Base-by-base conservation (phyloP, 805 yeast genomes). In the Barnettozyma pratensis region DNA sequence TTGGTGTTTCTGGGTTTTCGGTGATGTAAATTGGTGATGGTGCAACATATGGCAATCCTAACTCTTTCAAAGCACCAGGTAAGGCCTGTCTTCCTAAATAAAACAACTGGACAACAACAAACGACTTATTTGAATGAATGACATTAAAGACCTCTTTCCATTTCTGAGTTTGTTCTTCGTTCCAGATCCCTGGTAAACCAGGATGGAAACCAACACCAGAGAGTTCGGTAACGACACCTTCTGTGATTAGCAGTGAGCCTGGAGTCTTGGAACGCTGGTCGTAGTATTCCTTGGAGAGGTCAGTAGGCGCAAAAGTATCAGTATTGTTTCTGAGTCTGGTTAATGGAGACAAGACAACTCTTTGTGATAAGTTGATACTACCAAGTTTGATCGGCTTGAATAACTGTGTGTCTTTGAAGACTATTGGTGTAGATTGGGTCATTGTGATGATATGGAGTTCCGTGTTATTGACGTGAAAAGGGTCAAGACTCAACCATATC, bases 181-280 rank as follows among this genome's bases (percentile, higher is more conserved):
- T 71, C 64, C 70, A 71, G 44, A 79, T 68, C 54, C 80, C 79
- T 27, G 84, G 82, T 1, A 63, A 72, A 41, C 66, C 55, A 8
- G 39, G 44, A 37, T 56, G 60, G 49, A 65, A 69, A 10, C 74
- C 65, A 40, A 78, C 74, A 37, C 67, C 63, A 45, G 58, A 61
- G 0, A 64, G 57, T 7, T 76, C 63, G 7, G 70, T 69, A 54
- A 68, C 69, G 0, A 81, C 72, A 30, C 80, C 87, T 61, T 83
- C 88, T 8, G 81, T 64, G 51, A 79, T 73, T 36, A 81, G 53
- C 55, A 83, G 65, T 26, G 85, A 73, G n/a, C 87, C 87, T 14
- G 79, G 76, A 49, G 67, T 62, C 44, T 66, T 59, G 0, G 87
- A 72, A 54, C 86, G 69, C 53, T 78, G 76, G 19, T 61, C 67